Evolutionary conservation across 2,329 filamentous ascomycete species (phyloP).

Genomic region (Hymenotorrendiella dingleyae): DNA sequence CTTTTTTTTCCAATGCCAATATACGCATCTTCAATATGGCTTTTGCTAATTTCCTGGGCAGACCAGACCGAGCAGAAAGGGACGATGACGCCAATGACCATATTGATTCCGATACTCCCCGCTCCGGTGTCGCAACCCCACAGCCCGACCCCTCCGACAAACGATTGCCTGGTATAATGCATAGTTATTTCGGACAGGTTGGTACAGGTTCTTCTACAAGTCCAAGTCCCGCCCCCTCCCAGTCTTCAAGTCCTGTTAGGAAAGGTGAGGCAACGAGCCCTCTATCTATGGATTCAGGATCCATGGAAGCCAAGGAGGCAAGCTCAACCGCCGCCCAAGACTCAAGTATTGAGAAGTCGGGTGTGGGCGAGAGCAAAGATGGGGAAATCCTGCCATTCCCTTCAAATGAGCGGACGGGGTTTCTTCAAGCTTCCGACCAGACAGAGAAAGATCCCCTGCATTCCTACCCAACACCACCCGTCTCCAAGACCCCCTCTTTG

Average conservation of each 20-base stretch:
- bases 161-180: conserved; percentile 88
- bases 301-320: conserved; percentile 18
- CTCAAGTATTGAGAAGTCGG: conserved; percentile 21
- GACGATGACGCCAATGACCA: conserved; percentile 71
- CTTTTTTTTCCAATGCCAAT: too few species aligned
- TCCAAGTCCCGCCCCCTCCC: conserved; percentile 12
- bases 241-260: conserved; percentile 26
- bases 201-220: conserved; percentile 67
- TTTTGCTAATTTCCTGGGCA: conserved; percentile 22
- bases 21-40: conserved; percentile 14
- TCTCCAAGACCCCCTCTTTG: conserved; percentile 42
- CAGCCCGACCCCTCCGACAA: conserved; percentile 92
- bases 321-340: conserved; percentile 23
- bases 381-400: conserved; percentile 19
- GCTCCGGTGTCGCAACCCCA: conserved; percentile 87
- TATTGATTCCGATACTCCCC: conserved; percentile 78
- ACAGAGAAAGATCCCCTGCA: conserved; percentile 24
- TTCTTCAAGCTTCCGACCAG: conserved; percentile 20
- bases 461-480: conserved; percentile 53
- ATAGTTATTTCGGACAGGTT: conserved; percentile 99
- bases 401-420: conserved; percentile 20
- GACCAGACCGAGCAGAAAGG: conserved; percentile 14
- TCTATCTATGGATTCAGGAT: conserved; percentile 18
- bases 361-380: conserved; percentile 18
- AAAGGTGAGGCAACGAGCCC: conserved; percentile 15